These are phyloP conservation scores for Kwoniella sp. DNA, from an alignment of 768 basidiomycete species.

Conservation along the genomic window DNA sequence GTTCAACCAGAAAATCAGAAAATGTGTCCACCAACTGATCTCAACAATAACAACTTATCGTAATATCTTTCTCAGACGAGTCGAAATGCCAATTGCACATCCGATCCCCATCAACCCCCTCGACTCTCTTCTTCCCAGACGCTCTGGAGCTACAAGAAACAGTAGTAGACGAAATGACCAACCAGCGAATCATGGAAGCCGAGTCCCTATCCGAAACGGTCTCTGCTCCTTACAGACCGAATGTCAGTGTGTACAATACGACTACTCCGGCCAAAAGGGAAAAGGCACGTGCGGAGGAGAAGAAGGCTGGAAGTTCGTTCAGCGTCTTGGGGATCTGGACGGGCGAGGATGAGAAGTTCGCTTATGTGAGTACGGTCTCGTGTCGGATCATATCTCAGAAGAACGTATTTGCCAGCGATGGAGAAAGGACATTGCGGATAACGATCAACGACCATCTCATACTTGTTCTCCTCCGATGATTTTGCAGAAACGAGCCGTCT, in stretches of 20 bases:
- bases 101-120: conserved; percentile 45
- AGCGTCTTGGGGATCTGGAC: conserved; percentile 64
- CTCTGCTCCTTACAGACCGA: conserved; percentile 62
- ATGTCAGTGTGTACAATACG: conserved; percentile 63
- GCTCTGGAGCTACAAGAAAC: conserved; percentile 50
- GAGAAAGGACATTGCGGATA: neutral
- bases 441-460: neutral
- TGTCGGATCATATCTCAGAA: neutral
- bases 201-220: conserved; percentile 62
- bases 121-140: conserved; percentile 66
- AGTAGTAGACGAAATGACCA: conserved; percentile 42
- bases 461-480: neutral
- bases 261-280: conserved; percentile 30
- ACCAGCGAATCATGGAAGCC: conserved; percentile 56
- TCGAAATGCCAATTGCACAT: conserved; percentile 50
- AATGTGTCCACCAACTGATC: too few relatives aligned
- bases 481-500: conserved; percentile 63
- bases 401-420: too few relatives aligned
- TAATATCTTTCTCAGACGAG: conserved; percentile 49
- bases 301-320: conserved; percentile 54
- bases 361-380: conserved; percentile 57
- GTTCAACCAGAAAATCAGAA: too few relatives aligned
- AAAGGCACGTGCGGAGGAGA: conserved; percentile 29
- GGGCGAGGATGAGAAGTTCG: conserved; percentile 67
- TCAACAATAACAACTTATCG: too few relatives aligned